Evolutionary conservation across 148 eudicot species (phyloP), one percentile per base, ranked within the genome.

Genomic region (Heliamphora exappendiculata): DNA sequence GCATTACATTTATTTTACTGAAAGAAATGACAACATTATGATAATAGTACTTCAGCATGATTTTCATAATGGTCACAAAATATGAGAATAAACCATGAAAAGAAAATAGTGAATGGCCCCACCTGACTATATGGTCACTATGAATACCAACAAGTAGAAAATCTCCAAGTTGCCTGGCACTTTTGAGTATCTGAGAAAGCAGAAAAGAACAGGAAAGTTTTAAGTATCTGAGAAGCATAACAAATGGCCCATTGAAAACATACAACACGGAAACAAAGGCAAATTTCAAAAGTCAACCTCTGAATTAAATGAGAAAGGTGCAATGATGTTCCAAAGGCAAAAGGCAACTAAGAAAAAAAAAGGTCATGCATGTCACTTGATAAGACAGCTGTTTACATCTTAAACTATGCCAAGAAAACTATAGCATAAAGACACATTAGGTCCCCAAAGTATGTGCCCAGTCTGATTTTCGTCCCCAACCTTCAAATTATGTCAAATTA

Each of bases 91-190:
- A 11, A 70, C 22, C 73, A 17, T 70, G 19, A 47, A 44, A 86
- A 65, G 75, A 22, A 60, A 60, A 47, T 10, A 37, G 26, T 24
- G 41, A 73, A 26, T 58, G 76, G 64, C 51, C 41, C 68, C 87
- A 94, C 98, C 98, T 85, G 59, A 92, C 88, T 74, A 90, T 88
- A 79, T 86, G 94, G 79, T 94, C 98, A 16, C 85, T 31, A 78
- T 94, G 90, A 60, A 94, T 81, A 42, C 98, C 98, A 82, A 94
- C 98, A 68, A 92, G 92, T 64, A 94, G 90, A 84, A 94, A 92
- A 83, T 94, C 98, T 63, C 98, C 97, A 81, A 84, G 97, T 78
- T 90, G 91, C 78, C 91, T 82, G 17, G 98, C 97, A 75, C 80
- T 84, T 86, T 91, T 90, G 51, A 92, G 97, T 78, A 91, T 83